Percentiles rank a stretch among this genome's conserved stretches.
Conservation (phyloP, 495 filamentous ascomycete species). For the Bryoglossum gracile region DNA sequence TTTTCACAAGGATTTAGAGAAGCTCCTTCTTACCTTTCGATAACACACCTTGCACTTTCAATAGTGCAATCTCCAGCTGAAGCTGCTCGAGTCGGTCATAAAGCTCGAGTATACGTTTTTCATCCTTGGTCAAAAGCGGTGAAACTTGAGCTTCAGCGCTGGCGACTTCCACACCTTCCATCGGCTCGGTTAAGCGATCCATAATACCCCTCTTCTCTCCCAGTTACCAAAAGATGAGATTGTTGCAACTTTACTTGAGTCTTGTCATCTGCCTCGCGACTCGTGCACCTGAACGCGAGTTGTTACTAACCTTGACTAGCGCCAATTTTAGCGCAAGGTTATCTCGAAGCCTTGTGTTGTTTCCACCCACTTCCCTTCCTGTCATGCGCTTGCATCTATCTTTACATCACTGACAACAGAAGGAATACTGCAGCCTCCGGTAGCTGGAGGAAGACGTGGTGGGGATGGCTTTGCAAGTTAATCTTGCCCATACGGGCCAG, state of each 20-base stretch:
- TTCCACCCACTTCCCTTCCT: not conserved
- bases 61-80: constrained; percentile 58
- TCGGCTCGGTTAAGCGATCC: constrained; percentile 4
- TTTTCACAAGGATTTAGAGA: not conserved
- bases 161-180: constrained; percentile 19
- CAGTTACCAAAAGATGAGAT: not conserved
- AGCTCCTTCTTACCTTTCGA: constrained; percentile 23
- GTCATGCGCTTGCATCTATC: constrained; percentile 6
- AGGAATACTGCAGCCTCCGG: constrained; percentile 15
- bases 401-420: not conserved
- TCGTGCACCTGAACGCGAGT: too few species aligned
- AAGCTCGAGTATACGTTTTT: constrained; percentile 55
- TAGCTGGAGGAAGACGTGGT: constrained; percentile 22
- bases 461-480: constrained; percentile 70
- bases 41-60: constrained; percentile 45
- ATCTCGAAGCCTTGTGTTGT: constrained; percentile 6
- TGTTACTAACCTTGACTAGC: too few species aligned
- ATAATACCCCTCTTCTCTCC: not conserved
- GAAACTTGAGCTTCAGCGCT: constrained; percentile 10
- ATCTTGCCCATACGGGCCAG: constrained; percentile 83
- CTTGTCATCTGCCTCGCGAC: too few species aligned
- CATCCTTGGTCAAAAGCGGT: constrained; percentile 51
- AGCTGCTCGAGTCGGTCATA: constrained; percentile 64
- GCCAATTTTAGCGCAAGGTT: not conserved
- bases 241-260: not conserved